Conservation (phyloP, 768 basidiomycete genomes). For the Tylopilus sp. region DNA sequence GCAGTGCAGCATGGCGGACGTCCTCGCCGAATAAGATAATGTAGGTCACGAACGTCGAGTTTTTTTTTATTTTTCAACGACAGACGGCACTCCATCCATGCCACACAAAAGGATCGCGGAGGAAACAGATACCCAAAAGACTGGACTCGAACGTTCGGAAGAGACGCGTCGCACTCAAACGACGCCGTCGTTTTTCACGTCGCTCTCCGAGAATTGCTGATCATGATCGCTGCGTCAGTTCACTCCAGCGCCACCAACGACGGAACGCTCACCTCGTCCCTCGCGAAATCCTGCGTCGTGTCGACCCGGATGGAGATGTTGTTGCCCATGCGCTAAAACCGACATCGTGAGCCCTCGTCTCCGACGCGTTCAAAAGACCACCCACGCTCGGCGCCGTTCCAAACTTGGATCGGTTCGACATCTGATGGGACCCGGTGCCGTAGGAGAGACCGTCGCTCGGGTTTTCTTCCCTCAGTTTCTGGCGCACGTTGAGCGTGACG, state of each 20-base stretch:
- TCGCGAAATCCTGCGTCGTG: constrained; percentile 51
- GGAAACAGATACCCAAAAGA: too few relatives aligned
- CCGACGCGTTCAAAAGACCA: constrained; percentile 4
- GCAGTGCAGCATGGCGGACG: too few relatives aligned
- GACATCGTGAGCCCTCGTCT: not conserved
- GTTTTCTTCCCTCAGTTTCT: constrained; percentile 36
- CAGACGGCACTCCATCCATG: too few relatives aligned
- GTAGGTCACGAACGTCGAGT: too few relatives aligned
- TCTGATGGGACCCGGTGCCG: not conserved
- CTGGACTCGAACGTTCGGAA: too few relatives aligned
- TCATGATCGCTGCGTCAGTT: too few relatives aligned
- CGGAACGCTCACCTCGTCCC: constrained; percentile 32
- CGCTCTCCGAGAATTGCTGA: too few relatives aligned
- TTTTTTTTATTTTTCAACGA: too few relatives aligned
- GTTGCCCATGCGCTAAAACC: constrained; percentile 32
- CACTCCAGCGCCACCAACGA: not conserved
- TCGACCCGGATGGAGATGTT: constrained; percentile 66
- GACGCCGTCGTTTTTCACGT: too few relatives aligned
- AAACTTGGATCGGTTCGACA: not conserved
- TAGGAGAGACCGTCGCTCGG: constrained; percentile 6
- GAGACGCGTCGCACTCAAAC: too few relatives aligned
- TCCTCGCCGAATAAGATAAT: too few relatives aligned
- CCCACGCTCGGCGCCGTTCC: constrained; percentile 6
- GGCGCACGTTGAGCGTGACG: constrained; percentile 55
- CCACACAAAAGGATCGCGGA: too few relatives aligned